Evolutionary conservation across 768 basidiomycete genomes (phyloP).

Genomic region (Suillus paluster): DNA sequence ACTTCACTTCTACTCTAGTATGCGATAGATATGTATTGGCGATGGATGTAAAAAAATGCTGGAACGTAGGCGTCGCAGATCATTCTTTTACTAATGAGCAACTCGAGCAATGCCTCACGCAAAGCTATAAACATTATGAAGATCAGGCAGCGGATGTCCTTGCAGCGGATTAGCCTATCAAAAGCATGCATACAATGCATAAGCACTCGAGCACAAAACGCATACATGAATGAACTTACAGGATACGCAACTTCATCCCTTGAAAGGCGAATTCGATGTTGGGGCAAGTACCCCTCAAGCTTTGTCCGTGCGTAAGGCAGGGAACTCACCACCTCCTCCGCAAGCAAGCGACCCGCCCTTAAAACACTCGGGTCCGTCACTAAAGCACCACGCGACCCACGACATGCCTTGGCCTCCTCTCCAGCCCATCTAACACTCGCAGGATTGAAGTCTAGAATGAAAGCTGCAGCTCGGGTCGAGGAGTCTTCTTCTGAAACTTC

Average conservation of each 20-base stretch:
- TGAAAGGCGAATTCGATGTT: neutral
- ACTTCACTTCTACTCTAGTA: too few relatives aligned
- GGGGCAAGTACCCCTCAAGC: neutral
- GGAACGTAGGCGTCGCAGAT: neutral
- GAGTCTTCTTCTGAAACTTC: neutral
- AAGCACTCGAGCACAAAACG: neutral
- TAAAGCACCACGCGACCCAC: neutral
- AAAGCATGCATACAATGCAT: neutral
- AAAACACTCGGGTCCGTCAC: neutral
- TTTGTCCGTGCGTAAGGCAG: neutral
- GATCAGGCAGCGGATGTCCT: neutral
- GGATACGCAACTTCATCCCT: neutral
- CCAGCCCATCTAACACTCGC: neutral
- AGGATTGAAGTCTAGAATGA: neutral
- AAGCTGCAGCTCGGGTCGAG: neutral
- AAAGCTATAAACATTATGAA: conserved; percentile 1
- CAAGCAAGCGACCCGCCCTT: neutral
- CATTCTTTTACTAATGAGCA: neutral
- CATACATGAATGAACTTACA: neutral
- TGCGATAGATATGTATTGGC: too few relatives aligned
- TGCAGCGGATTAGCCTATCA: neutral
- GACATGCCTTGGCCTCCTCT: neutral
- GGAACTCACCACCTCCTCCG: neutral
- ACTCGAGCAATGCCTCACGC: neutral
- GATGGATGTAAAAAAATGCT: too few relatives aligned